Conservation (phyloP, 2,329 filamentous ascomycete species). For the Sphaerulina musiva region DNA sequence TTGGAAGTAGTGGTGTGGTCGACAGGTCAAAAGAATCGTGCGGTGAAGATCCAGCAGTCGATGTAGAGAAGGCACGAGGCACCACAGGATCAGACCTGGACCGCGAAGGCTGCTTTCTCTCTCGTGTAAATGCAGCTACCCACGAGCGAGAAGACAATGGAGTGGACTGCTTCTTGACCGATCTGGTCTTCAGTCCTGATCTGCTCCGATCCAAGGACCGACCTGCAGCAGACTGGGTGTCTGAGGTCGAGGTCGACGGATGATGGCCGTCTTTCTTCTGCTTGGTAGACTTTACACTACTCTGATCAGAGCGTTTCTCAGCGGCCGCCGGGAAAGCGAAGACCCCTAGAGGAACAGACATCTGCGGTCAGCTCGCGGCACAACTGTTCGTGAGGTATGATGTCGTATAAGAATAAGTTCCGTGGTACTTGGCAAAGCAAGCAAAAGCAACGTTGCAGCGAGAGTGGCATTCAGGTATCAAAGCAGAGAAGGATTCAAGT, state of each 20-base stretch:
- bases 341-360: conserved; percentile 23
- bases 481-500: conserved; percentile 2
- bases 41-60: conserved; percentile 15
- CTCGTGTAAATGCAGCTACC: conserved; percentile 16
- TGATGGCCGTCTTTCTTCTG: conserved; percentile 5
- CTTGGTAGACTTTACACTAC: conserved; percentile 12
- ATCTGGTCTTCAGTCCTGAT: conserved; percentile 13
- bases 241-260: conserved; percentile 7
- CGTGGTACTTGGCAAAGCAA: conserved; percentile 13
- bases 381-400: conserved; percentile 16
- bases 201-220: conserved; percentile 16
- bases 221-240: conserved; percentile 11
- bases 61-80: conserved; percentile 11
- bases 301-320: conserved; percentile 13
- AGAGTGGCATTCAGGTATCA: conserved; percentile 5
- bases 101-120: conserved; percentile 13
- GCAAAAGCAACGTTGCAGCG: conserved; percentile 11
- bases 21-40: conserved; percentile 22
- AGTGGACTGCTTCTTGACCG: conserved; percentile 11
- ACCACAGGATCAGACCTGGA: conserved; percentile 9
- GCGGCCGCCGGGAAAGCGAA: conserved; percentile 22
- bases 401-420: conserved; percentile 15
- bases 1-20: conserved; percentile 4
- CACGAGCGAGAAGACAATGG: conserved; percentile 19
- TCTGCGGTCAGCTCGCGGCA: conserved; percentile 24